Evolutionary conservation across 768 basidiomycete genomes (phyloP).

Genomic region (Mrakia gelida): DNA sequence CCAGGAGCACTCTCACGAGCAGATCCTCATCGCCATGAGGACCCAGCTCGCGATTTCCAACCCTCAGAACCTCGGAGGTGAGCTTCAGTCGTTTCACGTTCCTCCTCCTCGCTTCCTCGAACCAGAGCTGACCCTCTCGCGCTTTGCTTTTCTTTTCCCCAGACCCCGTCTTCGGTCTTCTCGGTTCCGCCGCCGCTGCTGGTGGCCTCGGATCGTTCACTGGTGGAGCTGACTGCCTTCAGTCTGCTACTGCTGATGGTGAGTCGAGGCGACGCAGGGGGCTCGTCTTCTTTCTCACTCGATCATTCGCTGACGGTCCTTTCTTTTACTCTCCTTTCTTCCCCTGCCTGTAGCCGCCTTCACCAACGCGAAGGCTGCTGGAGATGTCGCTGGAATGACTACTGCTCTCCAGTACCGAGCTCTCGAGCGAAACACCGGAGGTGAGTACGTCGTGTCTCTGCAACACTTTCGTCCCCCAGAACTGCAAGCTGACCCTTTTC

Average conservation of each 20-base stretch:
- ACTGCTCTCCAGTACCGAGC: conserved; percentile 61
- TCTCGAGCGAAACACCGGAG: conserved; percentile 61
- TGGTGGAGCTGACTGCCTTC: conserved; percentile 60
- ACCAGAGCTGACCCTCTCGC: too few relatives aligned
- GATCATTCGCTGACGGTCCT: neutral
- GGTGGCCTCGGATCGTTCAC: conserved; percentile 55
- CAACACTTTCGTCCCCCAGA: too few relatives aligned
- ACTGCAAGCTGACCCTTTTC: too few relatives aligned
- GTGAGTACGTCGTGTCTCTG: conserved; percentile 48
- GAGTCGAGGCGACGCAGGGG: conserved; percentile 34
- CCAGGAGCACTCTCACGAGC: conserved; percentile 63
- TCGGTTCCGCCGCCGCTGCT: conserved; percentile 60
- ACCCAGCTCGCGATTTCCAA: conserved; percentile 34
- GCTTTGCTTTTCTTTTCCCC: too few relatives aligned
- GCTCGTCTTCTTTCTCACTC: neutral
- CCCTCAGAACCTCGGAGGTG: neutral
- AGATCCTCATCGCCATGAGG: conserved; percentile 55
- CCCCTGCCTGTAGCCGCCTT: conserved; percentile 46
- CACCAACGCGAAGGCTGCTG: conserved; percentile 64
- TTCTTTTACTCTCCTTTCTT: neutral
- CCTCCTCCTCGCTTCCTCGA: too few relatives aligned
- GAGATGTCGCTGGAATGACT: conserved; percentile 56
- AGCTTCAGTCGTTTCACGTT: too few relatives aligned
- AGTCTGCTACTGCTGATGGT: conserved; percentile 58
- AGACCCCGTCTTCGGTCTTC: conserved; percentile 2